Base-by-base conservation (phyloP, 2,329 filamentous ascomycete genomes). In the Pseudofabraea citricarpa region DNA sequence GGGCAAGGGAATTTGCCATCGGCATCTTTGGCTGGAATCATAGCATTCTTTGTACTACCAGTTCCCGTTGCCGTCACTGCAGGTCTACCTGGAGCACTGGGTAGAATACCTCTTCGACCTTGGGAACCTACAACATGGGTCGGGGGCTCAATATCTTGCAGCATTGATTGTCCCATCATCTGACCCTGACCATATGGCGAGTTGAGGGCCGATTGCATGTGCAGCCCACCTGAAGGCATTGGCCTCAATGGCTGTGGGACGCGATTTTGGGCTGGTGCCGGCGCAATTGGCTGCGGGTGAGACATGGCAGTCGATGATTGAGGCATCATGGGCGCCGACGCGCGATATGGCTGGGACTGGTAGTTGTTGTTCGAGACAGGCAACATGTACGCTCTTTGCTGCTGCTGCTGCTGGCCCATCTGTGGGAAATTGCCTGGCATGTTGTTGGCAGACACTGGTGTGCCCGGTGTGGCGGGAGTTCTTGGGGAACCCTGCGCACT, bases 1-100 rank as follows among this genome's bases (percentile, higher is more conserved):
- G 90, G 90, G 70, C 93, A 98, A 47, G 93, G 91, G 63, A 94
- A 98, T 72, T 97, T 97, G 62, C 93, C 93, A 64, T 97, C 91
- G 7, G 90, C 89, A 66, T 97, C 91, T 73, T 97, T 96, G 56
- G 88, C 85, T 13, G 90, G 90, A 51, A 95, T 93, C 50, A 87
- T 81, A 48, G 87, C 84, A 58, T 77, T 87, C 75, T 95, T 94
- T 8, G 79, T 75, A 22, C 78, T 73, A 33, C 78, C 76, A 52
- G 80, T 82, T 33, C 87, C 84, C 16, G 79, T 76, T 18, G 83
- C 72, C 23, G 87, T 81, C 20, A 89, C 87, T 42, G 87, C 81
- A 44, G 90, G 87, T 47, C 90, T 77, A 33, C 90, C 90, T 22
- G 90, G 89, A 49, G 90, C 90, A 57, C 90, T 95, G 13, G 91